Evolutionary conservation across 1,284 basidiomycete genomes (phyloP).

Genomic region (Retiboletus flavoniger): DNA sequence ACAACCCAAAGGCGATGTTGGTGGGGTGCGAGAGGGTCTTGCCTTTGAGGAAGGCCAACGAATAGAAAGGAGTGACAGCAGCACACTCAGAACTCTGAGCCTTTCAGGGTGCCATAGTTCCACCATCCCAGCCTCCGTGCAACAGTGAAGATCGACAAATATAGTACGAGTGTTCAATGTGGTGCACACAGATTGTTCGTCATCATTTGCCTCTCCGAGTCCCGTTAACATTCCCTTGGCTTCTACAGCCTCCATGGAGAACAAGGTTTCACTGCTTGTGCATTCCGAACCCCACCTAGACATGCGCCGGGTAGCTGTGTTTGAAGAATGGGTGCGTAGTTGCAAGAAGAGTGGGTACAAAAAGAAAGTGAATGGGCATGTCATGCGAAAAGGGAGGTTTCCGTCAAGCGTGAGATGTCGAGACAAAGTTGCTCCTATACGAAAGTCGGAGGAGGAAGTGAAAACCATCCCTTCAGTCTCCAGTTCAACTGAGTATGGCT

Average conservation of each 20-base stretch:
- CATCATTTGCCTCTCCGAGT: constrained; percentile 50
- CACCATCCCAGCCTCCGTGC: constrained; percentile 61
- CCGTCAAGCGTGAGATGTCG: constrained; percentile 23
- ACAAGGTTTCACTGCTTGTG: constrained; percentile 47
- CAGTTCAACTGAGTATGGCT: constrained; percentile 52
- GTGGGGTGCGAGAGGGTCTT: constrained; percentile 32
- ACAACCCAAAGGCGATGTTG: constrained; percentile 52
- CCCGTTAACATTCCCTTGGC: constrained; percentile 43
- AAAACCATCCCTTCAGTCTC: constrained; percentile 48
- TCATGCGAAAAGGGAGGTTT: constrained; percentile 39
- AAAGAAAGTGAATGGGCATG: constrained; percentile 35
- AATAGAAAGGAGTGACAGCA: constrained; percentile 29
- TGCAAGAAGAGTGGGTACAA: constrained; percentile 48
- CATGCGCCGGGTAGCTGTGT: constrained; percentile 22
- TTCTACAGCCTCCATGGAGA: constrained; percentile 60
- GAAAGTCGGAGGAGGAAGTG: constrained; percentile 37
- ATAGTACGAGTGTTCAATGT: constrained; percentile 53
- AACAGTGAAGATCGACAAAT: constrained; percentile 50
- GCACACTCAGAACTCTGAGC: constrained; percentile 51
- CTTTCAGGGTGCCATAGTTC: constrained; percentile 75
- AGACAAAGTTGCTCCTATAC: constrained; percentile 24
- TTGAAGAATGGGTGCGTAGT: constrained; percentile 36
- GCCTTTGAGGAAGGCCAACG: constrained; percentile 27
- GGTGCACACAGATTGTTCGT: constrained; percentile 36
- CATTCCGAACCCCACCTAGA: constrained; percentile 35